phyloP scores from a whole-genome alignment of 169 alveolate species.

The Perkinsus olseni region DNA sequence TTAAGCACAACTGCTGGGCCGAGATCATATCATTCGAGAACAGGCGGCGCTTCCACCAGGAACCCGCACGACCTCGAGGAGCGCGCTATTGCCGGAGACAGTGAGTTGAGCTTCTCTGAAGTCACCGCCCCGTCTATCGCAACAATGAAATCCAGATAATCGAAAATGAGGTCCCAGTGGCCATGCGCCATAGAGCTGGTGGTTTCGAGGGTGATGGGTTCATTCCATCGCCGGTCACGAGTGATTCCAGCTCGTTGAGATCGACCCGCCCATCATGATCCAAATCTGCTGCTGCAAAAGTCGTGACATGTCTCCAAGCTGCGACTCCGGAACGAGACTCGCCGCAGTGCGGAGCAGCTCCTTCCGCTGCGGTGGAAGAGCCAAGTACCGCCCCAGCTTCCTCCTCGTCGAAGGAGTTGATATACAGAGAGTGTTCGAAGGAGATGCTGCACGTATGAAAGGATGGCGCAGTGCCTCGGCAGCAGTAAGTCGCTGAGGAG shows the following conservation, averaged over 20 bases:
- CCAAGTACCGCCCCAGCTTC: background rate
- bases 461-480: background rate
- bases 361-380: background rate
- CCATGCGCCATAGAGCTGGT: background rate
- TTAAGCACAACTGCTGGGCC: too few species aligned
- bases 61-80: background rate
- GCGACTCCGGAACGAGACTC: background rate
- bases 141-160: background rate
- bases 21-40: too few species aligned
- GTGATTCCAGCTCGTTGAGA: background rate
- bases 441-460: background rate
- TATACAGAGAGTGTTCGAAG: background rate
- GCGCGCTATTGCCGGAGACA: background rate
- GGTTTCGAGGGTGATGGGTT: background rate
- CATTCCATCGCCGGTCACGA: background rate
- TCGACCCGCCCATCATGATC: background rate
- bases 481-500: background rate
- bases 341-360: background rate
- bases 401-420: background rate
- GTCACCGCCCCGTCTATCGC: background rate
- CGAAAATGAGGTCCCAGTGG: background rate
- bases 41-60: slow-evolving; percentile 3
- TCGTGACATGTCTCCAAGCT: background rate
- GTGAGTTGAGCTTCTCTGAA: background rate
- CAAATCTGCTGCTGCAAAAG: background rate